These are phyloP conservation scores for Penicillium flavigenum DNA, from an alignment of 495 filamentous ascomycete species.

Conservation along the genomic window DNA sequence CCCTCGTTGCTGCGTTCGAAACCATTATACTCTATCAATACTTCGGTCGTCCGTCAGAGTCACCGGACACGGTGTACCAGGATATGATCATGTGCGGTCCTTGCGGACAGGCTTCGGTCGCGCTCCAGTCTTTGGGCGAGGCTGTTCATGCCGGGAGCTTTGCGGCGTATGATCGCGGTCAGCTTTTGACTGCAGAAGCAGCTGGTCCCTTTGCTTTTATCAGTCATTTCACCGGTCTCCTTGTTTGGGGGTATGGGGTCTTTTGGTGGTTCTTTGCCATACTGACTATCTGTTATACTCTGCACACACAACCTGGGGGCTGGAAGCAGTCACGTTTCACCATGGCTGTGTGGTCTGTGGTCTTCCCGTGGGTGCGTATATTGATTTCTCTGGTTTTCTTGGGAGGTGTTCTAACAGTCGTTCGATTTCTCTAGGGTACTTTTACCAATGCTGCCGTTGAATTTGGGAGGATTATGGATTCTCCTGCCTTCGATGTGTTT, in stretches of 20 bases:
- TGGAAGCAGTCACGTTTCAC: constrained; percentile 22
- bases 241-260: constrained; percentile 33
- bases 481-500: constrained; percentile 30
- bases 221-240: constrained; percentile 27
- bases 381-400: constrained; percentile 1
- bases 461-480: constrained; percentile 32
- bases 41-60: constrained; percentile 24
- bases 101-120: constrained; percentile 35
- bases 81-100: constrained; percentile 43
- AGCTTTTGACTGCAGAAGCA: constrained; percentile 26
- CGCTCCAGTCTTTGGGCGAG: constrained; percentile 30
- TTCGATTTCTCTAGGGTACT: constrained; percentile 23
- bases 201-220: constrained; percentile 18
- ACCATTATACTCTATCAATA: constrained; percentile 28
- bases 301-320: constrained; percentile 25
- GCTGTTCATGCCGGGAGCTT: constrained; percentile 25
- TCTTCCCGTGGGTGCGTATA: constrained; percentile 32
- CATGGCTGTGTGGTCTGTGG: constrained; percentile 28
- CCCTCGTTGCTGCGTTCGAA: constrained; percentile 24
- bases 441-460: constrained; percentile 35
- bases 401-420: not conserved
- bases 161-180: constrained; percentile 29
- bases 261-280: constrained; percentile 40
- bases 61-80: constrained; percentile 26
- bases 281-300: constrained; percentile 31